Percentiles rank a stretch among this genome's conserved stretches.
Conservation (phyloP, 208 protist species). For the Crithidia sp. region DNA sequence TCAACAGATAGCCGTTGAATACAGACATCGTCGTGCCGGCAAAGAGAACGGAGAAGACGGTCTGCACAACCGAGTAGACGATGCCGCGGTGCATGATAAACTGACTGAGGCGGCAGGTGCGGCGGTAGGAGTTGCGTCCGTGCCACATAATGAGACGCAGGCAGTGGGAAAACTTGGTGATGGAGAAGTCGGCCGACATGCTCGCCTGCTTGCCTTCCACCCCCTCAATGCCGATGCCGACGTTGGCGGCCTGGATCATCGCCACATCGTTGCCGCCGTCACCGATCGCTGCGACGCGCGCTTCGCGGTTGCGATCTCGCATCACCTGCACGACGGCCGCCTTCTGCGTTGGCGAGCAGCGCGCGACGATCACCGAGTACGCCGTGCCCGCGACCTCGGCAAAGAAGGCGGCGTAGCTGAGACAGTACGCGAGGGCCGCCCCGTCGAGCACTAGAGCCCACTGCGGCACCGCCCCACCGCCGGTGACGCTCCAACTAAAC, state of each 20-base stretch:
- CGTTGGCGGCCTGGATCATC: constrained; percentile 96
- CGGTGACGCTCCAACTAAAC: constrained; percentile 25
- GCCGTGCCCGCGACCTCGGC: constrained; percentile 57
- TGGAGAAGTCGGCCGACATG: constrained; percentile 98
- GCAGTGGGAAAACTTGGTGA: constrained; percentile 95
- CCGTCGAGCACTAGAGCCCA: constrained; percentile 90
- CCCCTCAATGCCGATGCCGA: constrained; percentile 98
- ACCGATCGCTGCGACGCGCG: constrained; percentile 95
- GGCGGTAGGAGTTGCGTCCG: constrained; percentile 90
- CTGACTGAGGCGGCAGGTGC: constrained; percentile 93
- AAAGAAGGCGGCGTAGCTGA: constrained; percentile 56
- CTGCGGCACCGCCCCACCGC: constrained; percentile 16
- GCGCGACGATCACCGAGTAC: constrained; percentile 95
- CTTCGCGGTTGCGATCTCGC: constrained; percentile 41
- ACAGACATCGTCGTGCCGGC: constrained; percentile 97
- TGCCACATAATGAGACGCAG: constrained; percentile 91
- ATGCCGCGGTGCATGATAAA: constrained; percentile 99
- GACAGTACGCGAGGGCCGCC: constrained; percentile 63
- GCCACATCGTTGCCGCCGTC: constrained; percentile 99
- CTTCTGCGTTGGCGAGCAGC: constrained; percentile 98
- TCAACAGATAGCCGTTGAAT: constrained; percentile 96
- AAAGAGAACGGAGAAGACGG: constrained; percentile 97
- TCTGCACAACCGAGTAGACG: constrained; percentile 98
- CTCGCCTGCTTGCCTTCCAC: constrained; percentile 98
- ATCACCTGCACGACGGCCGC: constrained; percentile 94